Evolutionary conservation across 176 grass and related monocot genomes (phyloP), one percentile per base, ranked within the genome.

Genomic region (Zoysia pacifica): DNA sequence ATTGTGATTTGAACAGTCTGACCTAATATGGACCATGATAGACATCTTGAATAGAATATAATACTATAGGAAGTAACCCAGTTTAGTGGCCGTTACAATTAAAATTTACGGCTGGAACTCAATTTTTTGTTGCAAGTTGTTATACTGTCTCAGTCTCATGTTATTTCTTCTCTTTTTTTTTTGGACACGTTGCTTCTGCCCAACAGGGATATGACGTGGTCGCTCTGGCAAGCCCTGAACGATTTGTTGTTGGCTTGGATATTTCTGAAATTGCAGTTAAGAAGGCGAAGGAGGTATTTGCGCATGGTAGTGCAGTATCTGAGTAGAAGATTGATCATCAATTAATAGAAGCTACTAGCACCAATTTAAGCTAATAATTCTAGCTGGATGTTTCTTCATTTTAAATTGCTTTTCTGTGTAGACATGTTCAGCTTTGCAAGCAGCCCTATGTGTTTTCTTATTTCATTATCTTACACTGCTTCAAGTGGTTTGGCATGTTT

Each of bases 151-250:
- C 9, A 36, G 28, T 28, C 28, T 28, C 28, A 28, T 28, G 28
- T 11, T 9, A 49, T 49, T 49, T 5, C 36, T 62, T 62, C 8
- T 15, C 2, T 4, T 59, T 36, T 36, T 10, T 36, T 62, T 36
- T 0, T 28, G 20, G 28, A 28, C 46, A 52, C 70, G 69, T 47
- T 91, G 38, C 48, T 78, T 80, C 3, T 79, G 60, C 67, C 8
- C 81, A 66, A 85, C 67, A 97, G 94, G 94, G 94, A 74, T 94
- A 97, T 20, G 87, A 97, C 89, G 91, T 94, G 58, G 87, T 90
- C 10, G 77, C 87, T 67, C 74, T 94, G 12, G 89, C 94, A 70
- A 78, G 91, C 46, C 47, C 77, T 71, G 87, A 89, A 16, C 83
- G 89, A 42, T 94, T 86, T 90, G 94, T 94, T 84, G 74, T 94